Conservation (phyloP, 2,329 filamentous ascomycete genomes). For the Nigrospora oryzae region DNA sequence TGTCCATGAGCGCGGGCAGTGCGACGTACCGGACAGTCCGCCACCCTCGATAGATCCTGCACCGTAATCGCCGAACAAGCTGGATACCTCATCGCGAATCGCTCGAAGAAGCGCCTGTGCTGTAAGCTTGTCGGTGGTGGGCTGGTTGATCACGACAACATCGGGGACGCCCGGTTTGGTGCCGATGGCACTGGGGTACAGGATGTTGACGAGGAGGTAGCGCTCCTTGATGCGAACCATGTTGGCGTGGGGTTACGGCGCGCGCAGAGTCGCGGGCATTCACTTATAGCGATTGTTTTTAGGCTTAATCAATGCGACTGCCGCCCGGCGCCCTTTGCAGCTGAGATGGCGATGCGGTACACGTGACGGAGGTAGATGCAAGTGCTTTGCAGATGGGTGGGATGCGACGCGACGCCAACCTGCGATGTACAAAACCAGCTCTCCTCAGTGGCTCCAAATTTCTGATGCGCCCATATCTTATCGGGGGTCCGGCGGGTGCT, state of each 20-base stretch:
- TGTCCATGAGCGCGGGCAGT: neutral
- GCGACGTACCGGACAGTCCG: conserved; percentile 54
- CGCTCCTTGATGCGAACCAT: conserved; percentile 98
- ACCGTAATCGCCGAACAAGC: conserved; percentile 84
- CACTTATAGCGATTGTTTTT: too few relatives aligned
- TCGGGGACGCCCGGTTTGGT: conserved; percentile 36
- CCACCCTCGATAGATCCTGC: conserved; percentile 59
- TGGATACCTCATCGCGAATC: conserved; percentile 61
- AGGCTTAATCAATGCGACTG: too few relatives aligned
- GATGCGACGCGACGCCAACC: too few relatives aligned
- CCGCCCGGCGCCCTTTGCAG: too few relatives aligned
- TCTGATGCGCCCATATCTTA: too few relatives aligned
- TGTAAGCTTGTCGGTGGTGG: conserved; percentile 65
- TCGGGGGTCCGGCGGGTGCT: too few relatives aligned
- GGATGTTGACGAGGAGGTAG: conserved; percentile 88
- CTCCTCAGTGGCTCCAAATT: too few relatives aligned
- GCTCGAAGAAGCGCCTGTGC: conserved; percentile 56
- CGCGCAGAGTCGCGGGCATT: too few relatives aligned
- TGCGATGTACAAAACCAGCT: too few relatives aligned
- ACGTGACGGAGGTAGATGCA: too few relatives aligned
- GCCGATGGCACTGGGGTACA: conserved; percentile 61
- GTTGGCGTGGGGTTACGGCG: conserved; percentile 5
- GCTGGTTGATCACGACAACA: conserved; percentile 68
- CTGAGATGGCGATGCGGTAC: too few relatives aligned
- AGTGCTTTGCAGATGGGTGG: too few relatives aligned